Percentiles rank a stretch among this genome's conserved stretches.
phyloP scores from a whole-genome alignment of 2,329 filamentous ascomycete species.

The Lojkania enalia region DNA sequence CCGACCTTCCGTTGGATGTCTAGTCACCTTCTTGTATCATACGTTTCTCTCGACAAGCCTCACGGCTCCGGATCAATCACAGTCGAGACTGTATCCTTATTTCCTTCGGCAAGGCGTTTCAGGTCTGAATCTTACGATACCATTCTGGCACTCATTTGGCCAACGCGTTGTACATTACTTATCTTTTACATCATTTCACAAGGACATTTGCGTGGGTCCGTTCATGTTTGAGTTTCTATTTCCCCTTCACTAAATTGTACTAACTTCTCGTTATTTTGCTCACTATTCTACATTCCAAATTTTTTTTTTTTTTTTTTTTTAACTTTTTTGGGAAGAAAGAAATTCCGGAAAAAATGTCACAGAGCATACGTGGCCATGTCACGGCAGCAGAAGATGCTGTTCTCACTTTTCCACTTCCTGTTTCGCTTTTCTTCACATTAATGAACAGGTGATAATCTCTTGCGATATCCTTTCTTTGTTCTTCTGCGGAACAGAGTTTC shows the following conservation, averaged over 20 bases:
- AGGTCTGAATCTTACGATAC: slow-evolving; percentile 31
- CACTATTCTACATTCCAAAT: too few species aligned
- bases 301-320: too few species aligned
- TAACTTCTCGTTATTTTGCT: too few species aligned
- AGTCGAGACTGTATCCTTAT: slow-evolving; percentile 19
- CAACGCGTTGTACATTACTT: slow-evolving; percentile 37
- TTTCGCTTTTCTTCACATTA: too few species aligned
- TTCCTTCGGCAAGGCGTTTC: slow-evolving; percentile 25
- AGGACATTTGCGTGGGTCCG: not conserved
- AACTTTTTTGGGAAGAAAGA: slow-evolving; percentile 7
- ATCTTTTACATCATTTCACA: slow-evolving; percentile 12
- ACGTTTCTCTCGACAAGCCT: slow-evolving; percentile 28
- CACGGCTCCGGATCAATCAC: slow-evolving; percentile 21
- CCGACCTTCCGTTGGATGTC: not conserved
- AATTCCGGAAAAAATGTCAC: slow-evolving; percentile 9
- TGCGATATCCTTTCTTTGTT: slow-evolving; percentile 4
- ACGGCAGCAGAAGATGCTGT: slow-evolving; percentile 24
- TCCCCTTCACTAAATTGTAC: too few species aligned
- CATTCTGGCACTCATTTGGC: slow-evolving; percentile 40
- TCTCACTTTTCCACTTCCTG: slow-evolving; percentile 7
- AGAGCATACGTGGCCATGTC: slow-evolving; percentile 30
- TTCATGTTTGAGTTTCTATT: too few species aligned
- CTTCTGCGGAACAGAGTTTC: slow-evolving; percentile 2
- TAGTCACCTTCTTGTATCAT: slow-evolving; percentile 36
- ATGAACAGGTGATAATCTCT: too few species aligned